Evolutionary conservation across 2,329 filamentous ascomycete genomes (phyloP), one percentile per base, ranked within the genome.

Genomic region (Colletotrichum sp.): DNA sequence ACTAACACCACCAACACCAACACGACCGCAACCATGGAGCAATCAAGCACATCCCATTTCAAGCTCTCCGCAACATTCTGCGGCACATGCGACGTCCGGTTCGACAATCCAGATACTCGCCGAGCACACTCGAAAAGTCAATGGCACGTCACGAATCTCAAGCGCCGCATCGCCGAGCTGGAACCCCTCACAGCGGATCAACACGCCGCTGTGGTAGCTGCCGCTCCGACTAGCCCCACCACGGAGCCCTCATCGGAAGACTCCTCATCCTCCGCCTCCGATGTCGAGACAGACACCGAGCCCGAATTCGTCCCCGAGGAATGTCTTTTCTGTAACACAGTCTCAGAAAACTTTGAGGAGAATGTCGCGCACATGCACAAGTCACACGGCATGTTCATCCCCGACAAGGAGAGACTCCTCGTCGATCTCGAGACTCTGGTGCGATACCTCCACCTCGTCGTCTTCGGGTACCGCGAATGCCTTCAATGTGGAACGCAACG

Each of bases 381-480:
- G 22, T 73, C 81, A 4, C 90, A 92, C 77, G 84, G 88, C 57
- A 82, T 91, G 5, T 83, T 86, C 65, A 79, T 90, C 18, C 86
- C 85, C 1, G 80, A 85, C 32, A 80, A 78, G 36, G 75, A 84
- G 2, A 79, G 83, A 12, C 81, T 91, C 1, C 75, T 83, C 2
- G 86, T 90, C 12, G 88, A 91, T 70, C 75, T 87, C 4, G 86
- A 87, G 44, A 86, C 87, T 0, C 80, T 91, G 3, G 81, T 91
- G 44, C 78, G 82, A 55, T 90, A 90, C 70, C 81, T 91, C 0
- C 84, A 88, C 68, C 83, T 89, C 10, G 80, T 91, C 24, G 86
- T 91, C 16, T 86, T 83, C 24, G 84, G 80, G 1, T 90, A 89
- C 70, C 82, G 83, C 22, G 88, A 90, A 79, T 92, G 90, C 74